These are phyloP conservation scores for Annulohypoxylon moriforme DNA, from an alignment of 495 filamentous ascomycete genomes.

Conservation along the genomic window DNA sequence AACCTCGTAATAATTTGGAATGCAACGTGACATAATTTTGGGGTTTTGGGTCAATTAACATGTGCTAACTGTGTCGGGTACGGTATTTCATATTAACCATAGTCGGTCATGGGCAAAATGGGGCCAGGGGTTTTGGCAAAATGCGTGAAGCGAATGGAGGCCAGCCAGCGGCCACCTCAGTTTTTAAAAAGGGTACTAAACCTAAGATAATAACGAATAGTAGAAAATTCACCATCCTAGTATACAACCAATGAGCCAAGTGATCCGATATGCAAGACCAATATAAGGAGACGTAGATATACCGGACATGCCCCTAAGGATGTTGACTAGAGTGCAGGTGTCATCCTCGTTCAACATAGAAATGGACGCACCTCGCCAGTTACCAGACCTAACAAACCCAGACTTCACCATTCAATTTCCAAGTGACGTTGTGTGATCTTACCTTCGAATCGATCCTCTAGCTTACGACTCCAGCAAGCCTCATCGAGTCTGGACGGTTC, in stretches of 20 bases:
- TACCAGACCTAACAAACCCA: background rate
- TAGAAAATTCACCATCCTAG: background rate
- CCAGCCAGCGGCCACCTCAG: background rate
- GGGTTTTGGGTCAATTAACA: background rate
- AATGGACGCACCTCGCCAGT: constrained; percentile 9
- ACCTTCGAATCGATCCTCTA: constrained; percentile 12
- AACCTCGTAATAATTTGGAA: background rate
- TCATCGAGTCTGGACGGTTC: constrained; percentile 28
- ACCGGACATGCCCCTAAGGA: background rate
- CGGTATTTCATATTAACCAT: constrained; percentile 20
- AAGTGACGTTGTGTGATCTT: constrained; percentile 9
- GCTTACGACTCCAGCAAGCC: constrained; percentile 16
- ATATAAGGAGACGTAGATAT: background rate
- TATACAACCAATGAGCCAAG: background rate
- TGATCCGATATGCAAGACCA: background rate
- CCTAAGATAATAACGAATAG: background rate
- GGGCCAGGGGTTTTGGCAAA: constrained; percentile 35
- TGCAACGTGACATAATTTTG: constrained; percentile 27
- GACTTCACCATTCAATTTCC: constrained; percentile 1
- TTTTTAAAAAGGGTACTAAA: background rate
- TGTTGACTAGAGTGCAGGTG: background rate
- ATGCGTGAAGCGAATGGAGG: constrained; percentile 16
- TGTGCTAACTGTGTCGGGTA: background rate
- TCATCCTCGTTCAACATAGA: constrained; percentile 2
- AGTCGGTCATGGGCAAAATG: constrained; percentile 4